phyloP scores from a whole-genome alignment of 208 protist species.

The Wallacemonas collosoma region DNA sequence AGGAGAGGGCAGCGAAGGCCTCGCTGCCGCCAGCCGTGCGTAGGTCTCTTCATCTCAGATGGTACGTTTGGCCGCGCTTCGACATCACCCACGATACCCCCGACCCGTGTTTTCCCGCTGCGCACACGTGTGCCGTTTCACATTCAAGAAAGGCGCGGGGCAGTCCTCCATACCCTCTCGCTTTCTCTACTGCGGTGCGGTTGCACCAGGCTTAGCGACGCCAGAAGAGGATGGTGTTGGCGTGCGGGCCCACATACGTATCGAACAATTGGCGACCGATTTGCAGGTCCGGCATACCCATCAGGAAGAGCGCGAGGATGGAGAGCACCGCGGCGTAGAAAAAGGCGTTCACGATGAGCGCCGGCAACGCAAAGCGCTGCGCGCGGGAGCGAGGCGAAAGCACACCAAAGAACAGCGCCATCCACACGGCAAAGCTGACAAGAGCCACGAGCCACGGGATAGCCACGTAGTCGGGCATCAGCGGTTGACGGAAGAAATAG shows the following conservation, averaged over 20 bases:
- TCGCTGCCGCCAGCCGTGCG: no score
- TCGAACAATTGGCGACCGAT: conserved; percentile 66
- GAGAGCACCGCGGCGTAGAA: conserved; percentile 57
- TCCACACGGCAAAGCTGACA: conserved; percentile 58
- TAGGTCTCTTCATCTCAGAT: no score
- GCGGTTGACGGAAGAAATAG: conserved; percentile 67
- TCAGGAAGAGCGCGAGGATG: conserved; percentile 66
- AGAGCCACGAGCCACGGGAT: conserved; percentile 73
- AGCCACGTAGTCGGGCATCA: conserved; percentile 66
- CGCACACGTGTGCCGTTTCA: no score
- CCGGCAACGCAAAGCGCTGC: conserved; percentile 25
- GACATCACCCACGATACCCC: no score
- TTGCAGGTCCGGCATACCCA: conserved; percentile 85
- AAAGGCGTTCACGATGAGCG: conserved; percentile 47
- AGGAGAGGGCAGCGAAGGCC: no score
- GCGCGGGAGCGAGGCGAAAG: conserved; percentile 45
- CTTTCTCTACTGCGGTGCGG: conserved; percentile 10
- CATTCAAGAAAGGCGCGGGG: no score
- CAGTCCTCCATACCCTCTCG: not conserved
- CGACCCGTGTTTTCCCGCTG: no score
- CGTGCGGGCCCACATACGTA: conserved; percentile 56
- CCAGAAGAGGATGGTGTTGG: conserved; percentile 59
- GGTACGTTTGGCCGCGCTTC: no score
- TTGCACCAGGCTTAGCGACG: conserved; percentile 19
- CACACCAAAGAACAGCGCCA: conserved; percentile 76